phyloP scores from a whole-genome alignment of 78 protist genomes.

The Mastigamoeba balamuthi region DNA sequence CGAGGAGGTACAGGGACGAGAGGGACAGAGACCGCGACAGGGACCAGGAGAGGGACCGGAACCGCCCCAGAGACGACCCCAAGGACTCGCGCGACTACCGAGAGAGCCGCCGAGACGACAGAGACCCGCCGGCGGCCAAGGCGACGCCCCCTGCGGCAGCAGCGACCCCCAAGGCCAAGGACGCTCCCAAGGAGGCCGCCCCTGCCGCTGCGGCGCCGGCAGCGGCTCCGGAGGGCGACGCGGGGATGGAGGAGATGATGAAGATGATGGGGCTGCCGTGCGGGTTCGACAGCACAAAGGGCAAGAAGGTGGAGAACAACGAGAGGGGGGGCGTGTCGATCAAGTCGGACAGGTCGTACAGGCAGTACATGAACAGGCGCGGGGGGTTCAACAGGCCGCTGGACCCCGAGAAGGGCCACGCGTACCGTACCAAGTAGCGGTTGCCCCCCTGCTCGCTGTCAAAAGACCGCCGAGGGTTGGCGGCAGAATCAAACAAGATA shows the following conservation, averaged over 20 bases:
- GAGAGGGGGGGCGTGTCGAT: neutral
- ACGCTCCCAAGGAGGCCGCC: neutral
- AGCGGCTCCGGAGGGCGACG: neutral
- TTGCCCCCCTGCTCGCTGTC: no score
- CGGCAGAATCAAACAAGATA: no score
- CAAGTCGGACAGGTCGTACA: neutral
- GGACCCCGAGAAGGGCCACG: neutral
- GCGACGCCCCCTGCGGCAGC: neutral
- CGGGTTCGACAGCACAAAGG: slow-evolving; percentile 1
- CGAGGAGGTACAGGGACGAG: neutral
- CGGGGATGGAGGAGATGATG: slow-evolving; percentile 1
- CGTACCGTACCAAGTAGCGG: neutral
- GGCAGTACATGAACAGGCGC: slow-evolving; percentile 20
- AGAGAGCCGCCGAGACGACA: neutral
- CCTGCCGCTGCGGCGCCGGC: neutral
- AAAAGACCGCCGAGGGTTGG: no score
- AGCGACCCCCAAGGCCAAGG: neutral
- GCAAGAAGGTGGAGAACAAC: neutral
- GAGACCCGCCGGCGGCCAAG: neutral
- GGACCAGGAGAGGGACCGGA: no score
- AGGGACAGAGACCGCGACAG: neutral
- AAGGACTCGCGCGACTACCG: no score
- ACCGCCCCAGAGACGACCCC: no score
- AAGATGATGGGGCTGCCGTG: neutral
- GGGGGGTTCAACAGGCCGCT: slow-evolving; percentile 27